Conservation (phyloP, 768 basidiomycete genomes). For the Tylopilus rubrobrunneus region DNA sequence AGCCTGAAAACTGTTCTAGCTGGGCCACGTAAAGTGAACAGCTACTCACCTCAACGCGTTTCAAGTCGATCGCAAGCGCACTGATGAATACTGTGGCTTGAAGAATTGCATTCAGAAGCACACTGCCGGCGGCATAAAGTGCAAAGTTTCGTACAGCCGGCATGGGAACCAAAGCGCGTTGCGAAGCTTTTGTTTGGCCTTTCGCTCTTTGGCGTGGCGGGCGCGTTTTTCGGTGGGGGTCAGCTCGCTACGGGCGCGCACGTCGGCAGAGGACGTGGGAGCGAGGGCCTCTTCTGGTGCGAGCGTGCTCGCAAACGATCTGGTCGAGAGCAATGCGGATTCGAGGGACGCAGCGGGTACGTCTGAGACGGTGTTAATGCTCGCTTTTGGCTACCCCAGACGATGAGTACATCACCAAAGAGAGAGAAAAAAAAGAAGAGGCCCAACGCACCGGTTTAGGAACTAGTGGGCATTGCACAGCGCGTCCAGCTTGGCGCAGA, state of each 20-base stretch:
- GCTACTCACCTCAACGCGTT: slow-evolving; percentile 71
- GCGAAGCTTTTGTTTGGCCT: slow-evolving; percentile 64
- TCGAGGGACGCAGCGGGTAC: too few relatives aligned
- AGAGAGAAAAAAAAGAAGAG: background rate
- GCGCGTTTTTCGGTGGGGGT: slow-evolving; percentile 84
- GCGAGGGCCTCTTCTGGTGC: slow-evolving; percentile 97
- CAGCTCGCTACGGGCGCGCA: slow-evolving; percentile 75
- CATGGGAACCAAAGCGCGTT: slow-evolving; percentile 91
- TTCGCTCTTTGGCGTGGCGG: slow-evolving; percentile 63
- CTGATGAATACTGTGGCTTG: slow-evolving; percentile 95
- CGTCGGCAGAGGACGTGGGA: too few relatives aligned
- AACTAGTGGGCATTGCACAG: slow-evolving; percentile 93
- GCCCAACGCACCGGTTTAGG: slow-evolving; percentile 86
- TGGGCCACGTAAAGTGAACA: background rate
- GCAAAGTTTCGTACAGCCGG: slow-evolving; percentile 98
- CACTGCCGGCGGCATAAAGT: slow-evolving; percentile 94
- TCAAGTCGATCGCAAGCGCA: slow-evolving; percentile 80
- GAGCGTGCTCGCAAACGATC: slow-evolving; percentile 72
- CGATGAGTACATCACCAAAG: background rate
- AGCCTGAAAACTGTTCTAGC: slow-evolving; percentile 42
- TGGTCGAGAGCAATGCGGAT: slow-evolving; percentile 83
- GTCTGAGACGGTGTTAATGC: too few relatives aligned
- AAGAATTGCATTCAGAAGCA: slow-evolving; percentile 82
- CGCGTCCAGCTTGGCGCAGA: slow-evolving; percentile 87
- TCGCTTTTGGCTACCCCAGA: too few relatives aligned